A percentile compares a stretch with the other conserved stretches of the same genome.
phyloP scores from a whole-genome alignment of 2,329 filamentous ascomycete species.

The Fusarium sp. region DNA sequence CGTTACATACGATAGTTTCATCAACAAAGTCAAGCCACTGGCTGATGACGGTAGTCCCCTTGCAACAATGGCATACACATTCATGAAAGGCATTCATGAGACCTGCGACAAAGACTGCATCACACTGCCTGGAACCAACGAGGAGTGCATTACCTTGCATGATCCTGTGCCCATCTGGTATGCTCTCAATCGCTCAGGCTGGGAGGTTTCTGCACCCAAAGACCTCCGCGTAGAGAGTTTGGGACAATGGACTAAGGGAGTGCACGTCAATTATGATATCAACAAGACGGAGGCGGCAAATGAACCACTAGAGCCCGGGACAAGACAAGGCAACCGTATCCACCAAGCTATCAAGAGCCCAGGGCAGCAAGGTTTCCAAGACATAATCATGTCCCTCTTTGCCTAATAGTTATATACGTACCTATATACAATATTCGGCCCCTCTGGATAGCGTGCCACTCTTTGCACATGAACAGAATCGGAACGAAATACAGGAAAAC shows the following conservation, averaged over 20 bases:
- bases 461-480: too few species aligned
- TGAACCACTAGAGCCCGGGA: not conserved
- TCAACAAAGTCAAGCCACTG: not conserved
- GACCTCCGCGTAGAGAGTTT: not conserved
- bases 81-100: not conserved
- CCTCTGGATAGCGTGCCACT: too few species aligned
- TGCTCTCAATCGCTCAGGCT: not conserved
- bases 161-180: not conserved
- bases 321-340: not conserved
- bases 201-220: not conserved
- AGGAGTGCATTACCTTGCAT: not conserved
- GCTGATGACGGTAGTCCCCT: not conserved
- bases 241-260: not conserved
- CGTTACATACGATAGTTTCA: not conserved
- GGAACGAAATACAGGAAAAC: too few species aligned
- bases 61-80: not conserved
- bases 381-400: not conserved
- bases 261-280: not conserved
- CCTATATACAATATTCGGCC: too few species aligned
- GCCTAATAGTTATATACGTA: too few species aligned
- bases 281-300: not conserved
- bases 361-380: not conserved
- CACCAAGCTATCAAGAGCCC: not conserved
- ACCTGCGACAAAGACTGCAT: not conserved
- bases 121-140: not conserved